phyloP scores from a whole-genome alignment of 1,284 basidiomycete genomes.

The Moesziomyces sp. region DNA sequence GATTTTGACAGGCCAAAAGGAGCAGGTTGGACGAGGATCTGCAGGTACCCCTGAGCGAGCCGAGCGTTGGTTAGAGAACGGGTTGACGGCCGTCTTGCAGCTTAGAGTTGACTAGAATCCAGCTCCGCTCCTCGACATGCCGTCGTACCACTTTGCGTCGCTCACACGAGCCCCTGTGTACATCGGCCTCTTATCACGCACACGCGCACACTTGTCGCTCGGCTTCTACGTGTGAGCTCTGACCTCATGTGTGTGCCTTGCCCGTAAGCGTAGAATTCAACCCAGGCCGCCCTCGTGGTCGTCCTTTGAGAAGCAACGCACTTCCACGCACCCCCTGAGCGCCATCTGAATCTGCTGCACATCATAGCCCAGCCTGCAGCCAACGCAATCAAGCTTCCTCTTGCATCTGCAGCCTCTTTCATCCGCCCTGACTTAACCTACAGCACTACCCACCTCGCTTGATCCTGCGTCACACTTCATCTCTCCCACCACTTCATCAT shows the following conservation, averaged over 20 bases:
- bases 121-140: constrained; percentile 14
- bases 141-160: constrained; percentile 2
- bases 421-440: neutral
- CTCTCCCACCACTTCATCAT: constrained; percentile 1
- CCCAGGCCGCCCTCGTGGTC: neutral
- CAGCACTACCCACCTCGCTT: too few species aligned
- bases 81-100: constrained; percentile 6
- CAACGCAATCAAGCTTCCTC: too few species aligned
- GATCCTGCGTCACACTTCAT: neutral
- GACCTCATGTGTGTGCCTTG: constrained; percentile 4
- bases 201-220: too few species aligned
- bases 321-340: too few species aligned
- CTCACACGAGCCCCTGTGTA: constrained; percentile 24
- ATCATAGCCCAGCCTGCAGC: too few species aligned
- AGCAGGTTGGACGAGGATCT: neutral
- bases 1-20: constrained; percentile 24
- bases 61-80: neutral
- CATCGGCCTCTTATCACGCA: neutral
- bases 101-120: constrained; percentile 10
- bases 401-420: neutral
- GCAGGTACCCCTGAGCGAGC: constrained; percentile 16
- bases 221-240: neutral
- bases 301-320: too few species aligned
- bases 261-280: neutral
- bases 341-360: too few species aligned